A percentile compares a stretch with the other conserved stretches of the same genome.
Evolutionary conservation across 306 rosid species (phyloP).

Genomic region (Medicago arabica): DNA sequence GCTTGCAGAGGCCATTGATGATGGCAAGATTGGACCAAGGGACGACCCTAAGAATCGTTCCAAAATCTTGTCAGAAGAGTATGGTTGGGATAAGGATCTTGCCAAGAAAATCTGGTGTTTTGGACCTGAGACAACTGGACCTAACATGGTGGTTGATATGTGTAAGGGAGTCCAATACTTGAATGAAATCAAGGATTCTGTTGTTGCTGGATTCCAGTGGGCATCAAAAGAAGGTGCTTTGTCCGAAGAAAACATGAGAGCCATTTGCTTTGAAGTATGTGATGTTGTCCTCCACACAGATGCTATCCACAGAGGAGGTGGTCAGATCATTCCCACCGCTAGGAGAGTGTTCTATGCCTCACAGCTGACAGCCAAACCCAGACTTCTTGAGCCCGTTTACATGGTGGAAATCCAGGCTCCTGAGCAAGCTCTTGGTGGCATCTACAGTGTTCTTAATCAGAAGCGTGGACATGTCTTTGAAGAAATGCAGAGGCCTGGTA

Average conservation of each 20-base stretch:
- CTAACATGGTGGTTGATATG: conserved; percentile 91
- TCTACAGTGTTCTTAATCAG: conserved; percentile 82
- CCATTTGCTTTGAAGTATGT: conserved; percentile 70
- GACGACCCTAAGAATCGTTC: conserved; percentile 78
- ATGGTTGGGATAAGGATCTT: conserved; percentile 83
- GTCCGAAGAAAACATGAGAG: conserved; percentile 84
- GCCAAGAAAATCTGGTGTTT: conserved; percentile 92
- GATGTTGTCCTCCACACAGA: conserved; percentile 81
- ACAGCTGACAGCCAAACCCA: conserved; percentile 74
- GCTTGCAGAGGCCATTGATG: conserved; percentile 80
- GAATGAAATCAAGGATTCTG: conserved; percentile 84
- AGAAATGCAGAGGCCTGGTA: conserved; percentile 84
- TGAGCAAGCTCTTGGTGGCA: conserved; percentile 81
- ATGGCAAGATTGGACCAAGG: conserved; percentile 78
- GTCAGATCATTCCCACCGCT: conserved; percentile 85
- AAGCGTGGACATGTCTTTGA: conserved; percentile 80
- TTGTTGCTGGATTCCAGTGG: conserved; percentile 84
- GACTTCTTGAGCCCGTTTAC: conserved; percentile 85
- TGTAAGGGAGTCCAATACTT: conserved; percentile 87
- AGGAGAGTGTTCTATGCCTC: conserved; percentile 80
- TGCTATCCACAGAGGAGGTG: conserved; percentile 89
- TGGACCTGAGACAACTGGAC: conserved; percentile 84
- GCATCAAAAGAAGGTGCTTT: conserved; percentile 88
- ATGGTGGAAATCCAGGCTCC: conserved; percentile 89
- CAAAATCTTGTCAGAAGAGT: conserved; percentile 65